phyloP scores from a whole-genome alignment of 139 green algal species.

The Tetradesmus obliquus region DNA sequence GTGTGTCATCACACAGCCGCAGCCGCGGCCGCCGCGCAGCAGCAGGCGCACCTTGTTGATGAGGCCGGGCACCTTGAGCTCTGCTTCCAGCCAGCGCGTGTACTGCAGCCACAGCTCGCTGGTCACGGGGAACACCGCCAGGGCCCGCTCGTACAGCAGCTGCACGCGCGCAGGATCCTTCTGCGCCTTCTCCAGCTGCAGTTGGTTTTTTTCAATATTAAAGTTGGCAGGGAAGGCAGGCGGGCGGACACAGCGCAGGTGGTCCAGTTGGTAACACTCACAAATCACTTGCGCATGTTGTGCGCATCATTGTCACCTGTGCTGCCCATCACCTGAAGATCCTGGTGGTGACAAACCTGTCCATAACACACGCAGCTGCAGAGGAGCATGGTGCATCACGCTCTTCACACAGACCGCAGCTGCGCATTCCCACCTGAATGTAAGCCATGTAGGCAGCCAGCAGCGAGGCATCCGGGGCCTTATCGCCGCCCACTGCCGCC shows the following conservation, averaged over 20 bases:
- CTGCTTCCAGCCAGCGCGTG: conserved; percentile 72
- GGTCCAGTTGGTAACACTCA: no score
- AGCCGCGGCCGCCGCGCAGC: no score
- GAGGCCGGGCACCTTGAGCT: conserved; percentile 49
- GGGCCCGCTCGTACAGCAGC: conserved; percentile 82
- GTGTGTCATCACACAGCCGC: no score
- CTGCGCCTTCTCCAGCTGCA: conserved; percentile 63
- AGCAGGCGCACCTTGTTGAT: conserved; percentile 42
- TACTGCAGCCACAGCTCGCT: conserved; percentile 87
- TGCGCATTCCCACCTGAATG: conserved; percentile 51
- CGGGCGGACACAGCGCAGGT: neutral
- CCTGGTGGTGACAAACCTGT: no score
- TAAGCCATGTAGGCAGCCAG: conserved; percentile 86
- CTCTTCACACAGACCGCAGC: no score
- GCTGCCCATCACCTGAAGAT: no score
- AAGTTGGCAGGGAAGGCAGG: neutral
- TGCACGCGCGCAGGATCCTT: conserved; percentile 62
- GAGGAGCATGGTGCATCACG: no score
- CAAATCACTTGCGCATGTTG: neutral
- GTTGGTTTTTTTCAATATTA: no score
- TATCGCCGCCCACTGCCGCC: conserved; percentile 54
- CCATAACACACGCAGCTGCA: no score
- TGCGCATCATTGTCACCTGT: neutral
- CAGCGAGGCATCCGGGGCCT: conserved; percentile 60
- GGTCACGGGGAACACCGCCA: conserved; percentile 87